Conservation (phyloP, 345 rosid species). For the Brassica nigra region DNA sequence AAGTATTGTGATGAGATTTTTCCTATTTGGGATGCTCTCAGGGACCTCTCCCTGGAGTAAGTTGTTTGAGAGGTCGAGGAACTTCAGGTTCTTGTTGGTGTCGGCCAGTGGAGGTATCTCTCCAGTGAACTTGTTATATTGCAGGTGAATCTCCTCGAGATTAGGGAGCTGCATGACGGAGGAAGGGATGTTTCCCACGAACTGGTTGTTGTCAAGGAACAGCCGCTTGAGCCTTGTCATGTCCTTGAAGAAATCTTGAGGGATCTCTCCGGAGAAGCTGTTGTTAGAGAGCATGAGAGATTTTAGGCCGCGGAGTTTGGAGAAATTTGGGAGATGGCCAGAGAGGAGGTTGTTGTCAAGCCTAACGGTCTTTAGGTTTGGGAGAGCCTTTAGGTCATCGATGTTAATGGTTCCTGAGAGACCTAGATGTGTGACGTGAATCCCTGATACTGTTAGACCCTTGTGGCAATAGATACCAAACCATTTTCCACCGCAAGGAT, state of each 20-base stretch:
- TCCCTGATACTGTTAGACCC: slow-evolving; percentile 51
- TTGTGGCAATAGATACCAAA: slow-evolving; percentile 57
- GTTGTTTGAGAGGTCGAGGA: slow-evolving; percentile 59
- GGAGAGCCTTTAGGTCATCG: slow-evolving; percentile 48
- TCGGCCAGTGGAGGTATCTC: slow-evolving; percentile 48
- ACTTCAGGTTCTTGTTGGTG: slow-evolving; percentile 21
- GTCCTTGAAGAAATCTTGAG: slow-evolving; percentile 51
- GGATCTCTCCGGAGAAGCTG: slow-evolving; percentile 60
- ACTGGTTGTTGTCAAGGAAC: slow-evolving; percentile 58
- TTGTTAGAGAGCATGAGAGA: slow-evolving; percentile 57
- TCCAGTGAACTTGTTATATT: slow-evolving; percentile 68
- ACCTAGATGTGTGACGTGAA: slow-evolving; percentile 55
- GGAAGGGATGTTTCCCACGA: slow-evolving; percentile 59
- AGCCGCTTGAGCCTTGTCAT: slow-evolving; percentile 58
- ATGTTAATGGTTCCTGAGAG: slow-evolving; percentile 58
- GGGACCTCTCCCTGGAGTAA: slow-evolving; percentile 67
- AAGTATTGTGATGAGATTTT: slow-evolving; percentile 40
- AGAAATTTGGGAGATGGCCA: slow-evolving; percentile 61
- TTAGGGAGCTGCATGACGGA: slow-evolving; percentile 47
- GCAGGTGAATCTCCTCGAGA: slow-evolving; percentile 67
- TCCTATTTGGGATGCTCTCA: slow-evolving; percentile 19
- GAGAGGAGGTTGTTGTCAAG: slow-evolving; percentile 62
- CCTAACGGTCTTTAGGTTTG: slow-evolving; percentile 55
- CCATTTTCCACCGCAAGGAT: slow-evolving; percentile 68
- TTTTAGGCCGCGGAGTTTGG: slow-evolving; percentile 51